These are phyloP conservation scores for Colletotrichum simmondsii DNA, from an alignment of 2,329 filamentous ascomycete genomes.

Conservation along the genomic window DNA sequence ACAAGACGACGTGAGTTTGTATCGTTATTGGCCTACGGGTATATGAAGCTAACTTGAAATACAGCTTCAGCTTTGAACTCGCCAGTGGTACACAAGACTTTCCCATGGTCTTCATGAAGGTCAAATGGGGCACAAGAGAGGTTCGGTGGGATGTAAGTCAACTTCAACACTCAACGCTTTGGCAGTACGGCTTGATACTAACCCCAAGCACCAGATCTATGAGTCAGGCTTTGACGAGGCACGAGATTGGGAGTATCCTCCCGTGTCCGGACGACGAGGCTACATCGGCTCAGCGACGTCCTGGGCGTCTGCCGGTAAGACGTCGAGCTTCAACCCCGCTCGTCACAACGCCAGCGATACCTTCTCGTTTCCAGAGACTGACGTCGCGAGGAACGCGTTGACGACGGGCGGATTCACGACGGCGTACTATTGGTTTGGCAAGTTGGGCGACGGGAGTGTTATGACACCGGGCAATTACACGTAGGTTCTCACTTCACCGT, in stretches of 20 bases:
- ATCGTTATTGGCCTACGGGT: fast-evolving
- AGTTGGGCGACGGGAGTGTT: constrained; percentile 51
- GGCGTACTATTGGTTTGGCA: constrained; percentile 54
- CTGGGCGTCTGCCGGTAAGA: constrained; percentile 42
- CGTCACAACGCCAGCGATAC: constrained; percentile 51
- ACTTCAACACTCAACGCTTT: too few species aligned
- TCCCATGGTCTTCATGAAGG: constrained; percentile 34
- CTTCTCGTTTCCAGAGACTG: constrained; percentile 45
- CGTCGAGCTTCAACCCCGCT: constrained; percentile 44
- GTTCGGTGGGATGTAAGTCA: constrained; percentile 37
- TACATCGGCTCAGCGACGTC: constrained; percentile 53
- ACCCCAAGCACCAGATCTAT: constrained; percentile 45
- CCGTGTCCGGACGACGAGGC: constrained; percentile 46
- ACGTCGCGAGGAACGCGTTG: constrained; percentile 39
- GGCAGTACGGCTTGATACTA: not conserved
- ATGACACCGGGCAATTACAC: constrained; percentile 53
- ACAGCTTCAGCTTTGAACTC: constrained; percentile 29
- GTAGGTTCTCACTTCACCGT: constrained; percentile 35
- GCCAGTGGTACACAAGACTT: constrained; percentile 31
- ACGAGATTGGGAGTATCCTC: constrained; percentile 54
- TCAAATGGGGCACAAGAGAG: constrained; percentile 38
- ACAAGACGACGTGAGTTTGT: constrained; percentile 27
- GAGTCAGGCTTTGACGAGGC: constrained; percentile 50
- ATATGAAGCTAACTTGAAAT: not conserved
- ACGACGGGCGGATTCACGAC: constrained; percentile 44